Evolutionary conservation across 768 basidiomycete species (phyloP).

Genomic region (Boletus pseudo-olivaceus): DNA sequence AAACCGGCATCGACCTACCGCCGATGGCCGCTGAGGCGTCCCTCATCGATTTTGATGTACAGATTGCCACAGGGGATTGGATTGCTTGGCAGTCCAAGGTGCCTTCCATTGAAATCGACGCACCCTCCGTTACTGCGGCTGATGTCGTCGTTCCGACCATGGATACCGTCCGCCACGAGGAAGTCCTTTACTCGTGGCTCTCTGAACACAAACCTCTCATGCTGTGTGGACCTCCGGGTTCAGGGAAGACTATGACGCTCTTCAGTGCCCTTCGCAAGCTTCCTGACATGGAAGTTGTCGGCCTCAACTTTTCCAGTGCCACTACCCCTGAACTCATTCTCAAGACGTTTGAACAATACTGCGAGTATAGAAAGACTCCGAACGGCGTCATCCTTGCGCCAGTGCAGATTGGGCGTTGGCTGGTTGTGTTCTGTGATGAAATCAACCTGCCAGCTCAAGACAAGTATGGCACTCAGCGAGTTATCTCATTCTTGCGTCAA

Average conservation of each 20-base stretch:
- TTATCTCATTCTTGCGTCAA: conserved; percentile 97
- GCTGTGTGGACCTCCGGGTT: conserved; percentile 99
- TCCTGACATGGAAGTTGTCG: conserved; percentile 98
- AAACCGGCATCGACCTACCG: conserved; percentile 89
- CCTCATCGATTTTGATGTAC: conserved; percentile 93
- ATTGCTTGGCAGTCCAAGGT: conserved; percentile 87
- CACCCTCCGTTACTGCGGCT: conserved; percentile 91
- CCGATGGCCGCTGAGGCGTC: conserved; percentile 71
- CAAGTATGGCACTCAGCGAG: conserved; percentile 97
- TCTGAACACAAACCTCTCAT: conserved; percentile 98
- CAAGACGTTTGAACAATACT: conserved; percentile 99
- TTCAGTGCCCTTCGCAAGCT: conserved; percentile 97
- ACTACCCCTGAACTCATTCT: conserved; percentile 97
- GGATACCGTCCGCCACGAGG: conserved; percentile 98
- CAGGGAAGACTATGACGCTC: conserved; percentile 99
- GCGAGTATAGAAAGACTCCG: conserved; percentile 97
- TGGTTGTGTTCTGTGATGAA: conserved; percentile 99
- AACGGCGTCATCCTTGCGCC: conserved; percentile 97
- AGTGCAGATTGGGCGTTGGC: conserved; percentile 92
- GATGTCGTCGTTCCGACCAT: conserved; percentile 98
- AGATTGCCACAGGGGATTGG: conserved; percentile 85
- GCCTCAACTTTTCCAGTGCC: conserved; percentile 98
- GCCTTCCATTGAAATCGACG: conserved; percentile 93
- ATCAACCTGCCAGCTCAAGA: conserved; percentile 97
- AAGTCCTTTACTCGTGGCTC: conserved; percentile 97